Conservation (phyloP, 208 protist genomes). For the Trichomonas tenax region DNA sequence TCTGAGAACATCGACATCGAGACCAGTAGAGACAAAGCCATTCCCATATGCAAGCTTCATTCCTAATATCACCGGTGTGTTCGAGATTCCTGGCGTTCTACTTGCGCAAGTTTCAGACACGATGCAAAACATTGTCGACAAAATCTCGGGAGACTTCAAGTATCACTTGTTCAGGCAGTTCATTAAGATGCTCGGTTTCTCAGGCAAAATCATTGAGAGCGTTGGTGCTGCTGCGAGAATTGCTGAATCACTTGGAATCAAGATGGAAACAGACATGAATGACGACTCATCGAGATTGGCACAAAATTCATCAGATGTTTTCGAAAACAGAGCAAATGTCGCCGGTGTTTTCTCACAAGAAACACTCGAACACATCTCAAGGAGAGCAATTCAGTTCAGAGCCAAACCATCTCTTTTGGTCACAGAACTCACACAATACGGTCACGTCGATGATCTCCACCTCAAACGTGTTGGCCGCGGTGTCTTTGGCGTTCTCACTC, state of each 20-base stretch:
- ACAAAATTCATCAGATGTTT: not conserved
- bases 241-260: not conserved
- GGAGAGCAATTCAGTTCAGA: not conserved
- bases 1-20: not conserved
- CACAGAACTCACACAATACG: not conserved
- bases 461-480: not conserved
- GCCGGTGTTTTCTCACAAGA: not conserved
- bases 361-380: not conserved
- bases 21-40: not conserved
- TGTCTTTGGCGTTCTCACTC: not conserved
- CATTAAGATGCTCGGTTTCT: not conserved
- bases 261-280: not conserved
- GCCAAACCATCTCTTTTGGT: not conserved
- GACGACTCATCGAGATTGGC: not conserved
- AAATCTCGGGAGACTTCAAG: not conserved
- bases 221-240: not conserved
- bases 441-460: not conserved
- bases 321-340: not conserved
- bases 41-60: not conserved
- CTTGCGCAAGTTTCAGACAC: not conserved
- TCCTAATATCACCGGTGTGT: not conserved
- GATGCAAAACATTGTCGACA: not conserved
- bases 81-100: not conserved
- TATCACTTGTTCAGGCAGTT: not conserved
- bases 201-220: not conserved